Evolutionary conservation across 371 early-diverging fungal species (phyloP).

Genomic region (Sporodiniella umbellata): DNA sequence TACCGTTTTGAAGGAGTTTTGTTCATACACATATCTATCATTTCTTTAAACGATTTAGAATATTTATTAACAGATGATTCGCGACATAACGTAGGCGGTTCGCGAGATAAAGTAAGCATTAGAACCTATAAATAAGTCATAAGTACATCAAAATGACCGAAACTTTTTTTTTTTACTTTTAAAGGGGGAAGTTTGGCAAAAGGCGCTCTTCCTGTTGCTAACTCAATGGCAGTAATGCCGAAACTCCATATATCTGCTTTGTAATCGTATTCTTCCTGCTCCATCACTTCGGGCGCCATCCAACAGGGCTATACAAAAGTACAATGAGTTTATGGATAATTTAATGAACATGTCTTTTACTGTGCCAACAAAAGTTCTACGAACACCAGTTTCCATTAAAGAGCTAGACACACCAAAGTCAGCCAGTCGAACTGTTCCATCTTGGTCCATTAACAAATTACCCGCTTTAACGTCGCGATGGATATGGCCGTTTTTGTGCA

Average conservation of each 20-base stretch:
- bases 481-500: slow-evolving; percentile 84
- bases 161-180: slow-evolving; percentile 41
- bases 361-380: slow-evolving; percentile 73
- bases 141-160: neutral
- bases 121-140: slow-evolving; percentile 42
- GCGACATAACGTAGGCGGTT: slow-evolving; percentile 82
- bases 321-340: neutral
- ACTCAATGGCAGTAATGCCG: slow-evolving; percentile 86
- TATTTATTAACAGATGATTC: slow-evolving; percentile 72
- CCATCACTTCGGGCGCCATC: slow-evolving; percentile 83
- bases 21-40: slow-evolving; percentile 82
- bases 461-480: slow-evolving; percentile 92
- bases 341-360: slow-evolving; percentile 19
- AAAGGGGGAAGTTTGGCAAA: slow-evolving; percentile 83
- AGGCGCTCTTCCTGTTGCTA: slow-evolving; percentile 89
- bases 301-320: slow-evolving; percentile 57
- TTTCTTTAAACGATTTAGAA: slow-evolving; percentile 76
- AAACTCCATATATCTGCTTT: slow-evolving; percentile 91
- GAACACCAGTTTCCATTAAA: slow-evolving; percentile 68
- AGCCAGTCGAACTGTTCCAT: slow-evolving; percentile 79
- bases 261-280: slow-evolving; percentile 71
- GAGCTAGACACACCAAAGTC: slow-evolving; percentile 89
- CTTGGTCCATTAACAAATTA: slow-evolving; percentile 80
- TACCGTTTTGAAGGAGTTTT: slow-evolving; percentile 80
- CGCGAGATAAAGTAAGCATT: slow-evolving; percentile 85